A percentile compares a stretch with the other conserved stretches of the same genome.
phyloP scores from a whole-genome alignment of 2,329 filamentous ascomycete genomes.

The Colletotrichum higginsianum region DNA sequence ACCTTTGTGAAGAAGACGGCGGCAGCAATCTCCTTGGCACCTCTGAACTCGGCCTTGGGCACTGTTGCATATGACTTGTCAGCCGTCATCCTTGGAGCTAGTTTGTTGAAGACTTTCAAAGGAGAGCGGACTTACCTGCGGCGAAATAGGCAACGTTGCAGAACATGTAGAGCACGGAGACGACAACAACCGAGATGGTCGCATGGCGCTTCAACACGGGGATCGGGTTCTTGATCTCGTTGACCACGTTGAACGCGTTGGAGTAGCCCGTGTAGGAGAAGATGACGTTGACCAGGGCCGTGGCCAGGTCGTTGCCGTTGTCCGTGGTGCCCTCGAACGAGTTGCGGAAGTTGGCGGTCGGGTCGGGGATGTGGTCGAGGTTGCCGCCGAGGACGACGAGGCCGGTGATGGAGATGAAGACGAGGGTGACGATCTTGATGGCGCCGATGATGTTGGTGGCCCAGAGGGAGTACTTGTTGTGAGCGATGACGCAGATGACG shows the following conservation, averaged over 20 bases:
- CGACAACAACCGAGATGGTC: constrained; percentile 64
- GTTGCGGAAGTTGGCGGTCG: constrained; percentile 53
- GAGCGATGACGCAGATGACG: constrained; percentile 65
- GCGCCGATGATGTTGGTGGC: constrained; percentile 70
- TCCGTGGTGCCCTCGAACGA: constrained; percentile 53
- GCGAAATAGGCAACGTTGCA: constrained; percentile 75
- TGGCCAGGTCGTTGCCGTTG: constrained; percentile 55
- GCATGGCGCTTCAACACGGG: constrained; percentile 67
- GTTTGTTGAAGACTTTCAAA: background rate
- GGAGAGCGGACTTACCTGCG: constrained; percentile 4
- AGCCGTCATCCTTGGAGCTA: background rate
- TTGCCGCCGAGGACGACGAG: constrained; percentile 69
- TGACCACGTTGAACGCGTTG: constrained; percentile 74
- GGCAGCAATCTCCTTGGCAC: constrained; percentile 68
- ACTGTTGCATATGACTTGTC: constrained; percentile 50
- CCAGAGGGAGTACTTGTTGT: constrained; percentile 71
- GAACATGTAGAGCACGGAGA: constrained; percentile 69
- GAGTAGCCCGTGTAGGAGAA: constrained; percentile 71
- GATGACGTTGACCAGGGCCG: constrained; percentile 71
- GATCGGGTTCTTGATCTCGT: constrained; percentile 74
- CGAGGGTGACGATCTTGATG: constrained; percentile 72
- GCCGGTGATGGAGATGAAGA: constrained; percentile 75
- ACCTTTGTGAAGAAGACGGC: constrained; percentile 72
- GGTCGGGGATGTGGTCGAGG: constrained; percentile 49
- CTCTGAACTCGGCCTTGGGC: constrained; percentile 64